phyloP scores from a whole-genome alignment of 495 filamentous ascomycete species.

The Penicillium subrubescens region DNA sequence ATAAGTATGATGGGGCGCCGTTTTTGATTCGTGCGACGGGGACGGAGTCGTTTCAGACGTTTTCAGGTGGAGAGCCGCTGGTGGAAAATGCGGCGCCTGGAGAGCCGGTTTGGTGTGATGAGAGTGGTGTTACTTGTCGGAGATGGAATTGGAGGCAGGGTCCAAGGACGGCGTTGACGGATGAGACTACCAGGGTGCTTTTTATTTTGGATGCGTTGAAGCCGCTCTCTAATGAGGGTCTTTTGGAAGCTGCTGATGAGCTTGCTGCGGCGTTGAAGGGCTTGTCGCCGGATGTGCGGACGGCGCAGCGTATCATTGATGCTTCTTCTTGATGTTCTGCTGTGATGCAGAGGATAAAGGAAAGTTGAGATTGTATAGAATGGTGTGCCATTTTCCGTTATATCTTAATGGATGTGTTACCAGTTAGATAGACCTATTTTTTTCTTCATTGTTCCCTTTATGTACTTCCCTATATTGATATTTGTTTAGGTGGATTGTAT shows the following conservation, averaged over 20 bases:
- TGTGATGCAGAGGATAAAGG: not conserved
- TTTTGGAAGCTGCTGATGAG: constrained; percentile 21
- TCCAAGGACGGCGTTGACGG: constrained; percentile 31
- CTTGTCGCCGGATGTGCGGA: constrained; percentile 15
- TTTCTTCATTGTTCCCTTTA: not conserved
- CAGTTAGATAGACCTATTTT: not conserved
- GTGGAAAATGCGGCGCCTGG: constrained; percentile 23
- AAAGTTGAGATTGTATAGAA: not conserved
- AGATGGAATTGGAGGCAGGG: constrained; percentile 38
- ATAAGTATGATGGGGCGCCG: constrained; percentile 36
- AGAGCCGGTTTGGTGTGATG: constrained; percentile 38
- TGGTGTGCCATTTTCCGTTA: not conserved
- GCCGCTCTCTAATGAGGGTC: constrained; percentile 12
- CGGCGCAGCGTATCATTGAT: constrained; percentile 6
- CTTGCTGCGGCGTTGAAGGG: constrained; percentile 12
- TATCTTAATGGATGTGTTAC: not conserved
- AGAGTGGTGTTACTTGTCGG: constrained; percentile 34
- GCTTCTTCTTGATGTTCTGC: not conserved
- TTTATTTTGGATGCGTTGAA: constrained; percentile 32
- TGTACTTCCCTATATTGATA: not conserved
- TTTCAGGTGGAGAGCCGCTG: constrained; percentile 24
- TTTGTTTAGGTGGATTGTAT: too few relatives aligned
- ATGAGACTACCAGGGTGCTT: constrained; percentile 28
- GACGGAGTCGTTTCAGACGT: constrained; percentile 28
- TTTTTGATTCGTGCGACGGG: constrained; percentile 32